Base-by-base conservation (phyloP, 1,284 basidiomycete species). In the Caloboletus firmus region DNA sequence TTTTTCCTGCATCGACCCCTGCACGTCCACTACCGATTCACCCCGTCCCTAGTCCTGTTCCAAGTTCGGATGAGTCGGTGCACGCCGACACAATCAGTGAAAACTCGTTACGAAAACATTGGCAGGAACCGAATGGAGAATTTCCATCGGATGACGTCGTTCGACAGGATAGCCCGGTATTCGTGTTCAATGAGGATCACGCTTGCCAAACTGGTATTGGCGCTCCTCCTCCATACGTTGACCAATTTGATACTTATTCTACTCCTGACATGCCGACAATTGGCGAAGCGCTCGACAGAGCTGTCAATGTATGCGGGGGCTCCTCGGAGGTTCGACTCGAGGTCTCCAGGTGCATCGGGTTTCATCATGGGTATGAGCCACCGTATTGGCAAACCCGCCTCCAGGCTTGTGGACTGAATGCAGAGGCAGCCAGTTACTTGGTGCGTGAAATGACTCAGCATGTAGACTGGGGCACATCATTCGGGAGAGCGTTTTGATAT, bases 391-490 rank as follows among this genome's bases (percentile, higher is more conserved):
- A 65, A 28, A 49, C 51, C 4, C 60, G 62, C 15, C 62, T 69
- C 24, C 58, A 56, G 49, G 59, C 61, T 15, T 67, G 59, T 28
- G 62, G 62, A n/a, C 28, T 69, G 45, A 57, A 54, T 31, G 30
- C 45, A 9, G 58, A 57, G n/a, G 58, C 59, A 2, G 52, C 57
- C 10, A 52, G 41, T 17, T 56, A 52, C 28, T 44, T 69, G 49
- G 55, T 72, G 18, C 54, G 60, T 20, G 68, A 64, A 47, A 72
- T 69, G 68, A 65, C 53, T 28, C 56, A 54, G n/a, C 58, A 70
- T 11, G 58, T 63, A 6, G 62, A 72, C 6, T 68, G 67, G 65
- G 20, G 45, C 1, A 13, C 51, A 1, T 45, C 54, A 0, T 35
- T 50, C 1, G 50, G 52, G n/a, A 63, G 32, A 35, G 31, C 31